Base-by-base conservation (phyloP, 805 yeast species). In the Millerozyma acaciae region DNA sequence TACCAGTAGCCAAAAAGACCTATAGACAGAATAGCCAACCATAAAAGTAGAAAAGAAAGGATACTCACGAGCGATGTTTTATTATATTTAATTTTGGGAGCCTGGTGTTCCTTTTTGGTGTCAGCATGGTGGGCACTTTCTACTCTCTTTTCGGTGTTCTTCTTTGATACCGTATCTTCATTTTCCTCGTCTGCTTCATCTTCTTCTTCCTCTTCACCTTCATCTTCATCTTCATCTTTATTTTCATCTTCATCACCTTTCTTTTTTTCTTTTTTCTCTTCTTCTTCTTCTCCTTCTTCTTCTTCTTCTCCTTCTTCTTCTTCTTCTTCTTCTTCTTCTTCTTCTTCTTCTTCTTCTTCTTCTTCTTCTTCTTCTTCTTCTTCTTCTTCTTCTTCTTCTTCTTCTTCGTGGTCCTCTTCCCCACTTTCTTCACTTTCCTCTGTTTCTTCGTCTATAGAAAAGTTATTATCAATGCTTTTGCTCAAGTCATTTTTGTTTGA, bases 1-100 rank as follows among this genome's bases (percentile, higher is more conserved):
- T 80, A 81, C 82, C 85, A 76, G 33, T 71, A 57, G 0, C 65
- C 68, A 43, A 68, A 65, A 5, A 73, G 45, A 1, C 69, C 62
- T 7, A 62, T 42, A 0, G 59, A 22, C 2, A 70, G 51, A 8
- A 76, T 26, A 1, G 60, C 12, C n/a, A 62, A 15, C 53, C 73
- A 64, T 8, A 63, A 31, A 1, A 55, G 6, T 9, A 60, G 10
- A 16, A 60, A 44, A 5, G 39, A 23, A 15, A 45, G 21, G 10
- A 42, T 25, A 9, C 28, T 15, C 13, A 27, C n/a, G 6, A 35
- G 15, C 13, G 32, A 28, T 6, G 12, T n/a, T 23, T 23, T 23
- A 23, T 7, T 7, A 7, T 8, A 23, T 23, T n/a, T 23, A 12
- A 7, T 7, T 17, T 32, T 20, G 26, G 21, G 19, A 14, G 15